Conservation (phyloP, 2,329 filamentous ascomycete species). For the Pseudogymnoascus sp. region DNA sequence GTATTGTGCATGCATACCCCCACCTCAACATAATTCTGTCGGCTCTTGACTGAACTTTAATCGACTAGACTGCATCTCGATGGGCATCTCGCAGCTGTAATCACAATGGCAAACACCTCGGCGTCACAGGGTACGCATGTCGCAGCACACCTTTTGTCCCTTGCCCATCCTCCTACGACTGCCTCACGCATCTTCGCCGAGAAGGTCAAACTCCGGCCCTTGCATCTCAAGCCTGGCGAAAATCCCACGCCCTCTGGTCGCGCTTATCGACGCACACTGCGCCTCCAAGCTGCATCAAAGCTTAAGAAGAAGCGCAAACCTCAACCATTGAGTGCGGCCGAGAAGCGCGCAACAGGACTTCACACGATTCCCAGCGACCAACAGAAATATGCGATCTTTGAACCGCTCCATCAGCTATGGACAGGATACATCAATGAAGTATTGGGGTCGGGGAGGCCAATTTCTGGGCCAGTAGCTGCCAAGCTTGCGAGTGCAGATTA, state of each 20-base stretch:
- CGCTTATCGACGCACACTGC: slow-evolving; percentile 33
- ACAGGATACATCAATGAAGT: slow-evolving; percentile 76
- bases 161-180: slow-evolving; percentile 69
- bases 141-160: slow-evolving; percentile 58
- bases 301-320: slow-evolving; percentile 40
- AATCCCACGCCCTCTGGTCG: slow-evolving; percentile 39
- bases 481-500: slow-evolving; percentile 82
- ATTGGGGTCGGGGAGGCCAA: slow-evolving; percentile 42
- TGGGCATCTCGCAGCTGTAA: background rate
- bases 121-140: slow-evolving; percentile 22
- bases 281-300: slow-evolving; percentile 30
- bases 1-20: slow-evolving; percentile 1
- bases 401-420: slow-evolving; percentile 73
- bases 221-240: slow-evolving; percentile 69
- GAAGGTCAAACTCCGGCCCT: slow-evolving; percentile 72
- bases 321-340: slow-evolving; percentile 67
- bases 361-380: slow-evolving; percentile 64
- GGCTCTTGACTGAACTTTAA: background rate
- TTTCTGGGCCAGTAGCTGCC: slow-evolving; percentile 45
- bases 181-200: slow-evolving; percentile 67
- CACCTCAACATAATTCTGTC: background rate
- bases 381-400: slow-evolving; percentile 66
- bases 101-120: slow-evolving; percentile 2
- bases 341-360: slow-evolving; percentile 65
- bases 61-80: background rate